Evolutionary conservation across 805 yeast species (phyloP), one percentile per base, ranked within the genome.

Genomic region (Lachancea nothofagi): DNA sequence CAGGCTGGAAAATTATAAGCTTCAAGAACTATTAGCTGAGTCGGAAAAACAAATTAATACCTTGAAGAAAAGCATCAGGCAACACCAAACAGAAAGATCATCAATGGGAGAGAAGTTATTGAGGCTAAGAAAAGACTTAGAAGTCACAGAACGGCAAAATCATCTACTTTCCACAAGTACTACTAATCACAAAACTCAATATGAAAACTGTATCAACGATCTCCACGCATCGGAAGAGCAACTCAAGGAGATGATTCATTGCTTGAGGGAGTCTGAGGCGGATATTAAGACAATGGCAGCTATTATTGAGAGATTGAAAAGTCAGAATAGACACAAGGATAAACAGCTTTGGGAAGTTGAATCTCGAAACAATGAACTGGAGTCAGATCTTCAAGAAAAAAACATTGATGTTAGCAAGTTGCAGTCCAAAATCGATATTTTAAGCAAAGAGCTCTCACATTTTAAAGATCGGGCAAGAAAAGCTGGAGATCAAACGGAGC

Each of bases 201-300:
- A 94, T 24, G 89, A 84, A 25, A 83, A 80, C 45, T 83, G 85
- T 55, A 77, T 72, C 49, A 69, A 70, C 42, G 83, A 84, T 51
- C 66, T 88, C 19, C 94, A 87, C 51, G 72, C 75, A 36, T 89
- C 93, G 2, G 96, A 89, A 54, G 70, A 79, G 35, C 86, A 85
- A 44, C 61, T 77, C 38, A 54, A 60, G 14, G 84, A 81, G 49
- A 61, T 74, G 25, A 64, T 71, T 42, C 66, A 62, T 22, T 55
- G 72, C 7, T 55, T 83, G 24, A 62, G 65, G 3, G 67, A 64
- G 23, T 66, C 74, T 13, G 71, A 73, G 48, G 72, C 68, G 26
- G 87, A 80, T 49, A 65, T 74, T 20, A 69, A 72, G 45, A 60
- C 70, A 9, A 66, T 78, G 45, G 86, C 81, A 43, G 54, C 69